Percentiles rank a stretch among this genome's conserved stretches.
These are phyloP conservation scores for Talaromyces sp. DNA, from an alignment of 2,329 filamentous ascomycete genomes.

Conservation along the genomic window DNA sequence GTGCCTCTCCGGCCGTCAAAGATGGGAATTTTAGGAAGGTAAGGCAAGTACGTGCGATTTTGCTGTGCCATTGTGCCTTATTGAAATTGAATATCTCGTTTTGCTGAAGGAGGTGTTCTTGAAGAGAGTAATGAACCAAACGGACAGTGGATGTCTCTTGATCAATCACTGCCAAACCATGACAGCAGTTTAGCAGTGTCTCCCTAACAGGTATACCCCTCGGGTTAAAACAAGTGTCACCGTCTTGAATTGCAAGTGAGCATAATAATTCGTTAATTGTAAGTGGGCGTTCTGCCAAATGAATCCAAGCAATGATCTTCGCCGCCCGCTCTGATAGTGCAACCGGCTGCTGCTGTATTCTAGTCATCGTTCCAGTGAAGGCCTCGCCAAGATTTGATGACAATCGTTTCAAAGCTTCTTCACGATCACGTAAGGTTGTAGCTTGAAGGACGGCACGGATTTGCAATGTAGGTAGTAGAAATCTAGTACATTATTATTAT, in stretches of 20 bases:
- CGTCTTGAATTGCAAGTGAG: not conserved
- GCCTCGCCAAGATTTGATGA: not conserved
- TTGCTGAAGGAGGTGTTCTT: not conserved
- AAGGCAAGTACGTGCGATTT: not conserved
- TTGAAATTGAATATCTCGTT: not conserved
- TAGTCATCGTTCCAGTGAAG: constrained; percentile 5
- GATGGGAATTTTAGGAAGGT: not conserved
- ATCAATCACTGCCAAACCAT: not conserved
- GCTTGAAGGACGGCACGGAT: constrained; percentile 10
- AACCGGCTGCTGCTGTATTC: constrained; percentile 8
- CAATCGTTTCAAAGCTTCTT: constrained; percentile 10
- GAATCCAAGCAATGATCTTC: constrained; percentile 8
- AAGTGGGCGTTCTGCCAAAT: constrained; percentile 2
- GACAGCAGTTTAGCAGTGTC: not conserved
- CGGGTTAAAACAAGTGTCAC: not conserved
- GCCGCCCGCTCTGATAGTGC: not conserved
- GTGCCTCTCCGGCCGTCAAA: not conserved
- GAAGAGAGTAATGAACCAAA: not conserved
- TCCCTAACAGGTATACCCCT: not conserved
- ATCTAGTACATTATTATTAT: not conserved
- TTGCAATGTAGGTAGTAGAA: constrained; percentile 11
- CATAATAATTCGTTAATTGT: not conserved
- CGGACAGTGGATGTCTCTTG: not conserved
- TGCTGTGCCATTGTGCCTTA: not conserved
- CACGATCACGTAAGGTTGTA: constrained; percentile 5